phyloP scores from a whole-genome alignment of 805 yeast species.

The Kodamaea laetipori region DNA sequence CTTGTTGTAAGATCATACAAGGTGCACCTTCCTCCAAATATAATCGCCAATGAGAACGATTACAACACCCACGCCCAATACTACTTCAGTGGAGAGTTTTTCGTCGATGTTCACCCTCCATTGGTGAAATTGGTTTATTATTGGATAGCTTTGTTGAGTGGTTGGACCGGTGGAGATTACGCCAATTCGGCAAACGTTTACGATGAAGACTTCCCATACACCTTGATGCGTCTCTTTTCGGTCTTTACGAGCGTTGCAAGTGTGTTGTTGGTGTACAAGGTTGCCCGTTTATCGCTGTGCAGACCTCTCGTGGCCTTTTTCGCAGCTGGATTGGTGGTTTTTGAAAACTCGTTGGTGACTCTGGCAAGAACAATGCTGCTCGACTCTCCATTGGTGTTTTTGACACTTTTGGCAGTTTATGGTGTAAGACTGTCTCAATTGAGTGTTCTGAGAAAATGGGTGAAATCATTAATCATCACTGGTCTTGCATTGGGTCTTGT shows the following conservation, averaged over 20 bases:
- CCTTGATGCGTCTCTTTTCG: slow-evolving; percentile 50
- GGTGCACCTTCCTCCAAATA: not conserved
- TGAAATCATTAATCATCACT: slow-evolving; percentile 46
- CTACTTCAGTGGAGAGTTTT: slow-evolving; percentile 60
- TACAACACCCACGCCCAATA: slow-evolving; percentile 41
- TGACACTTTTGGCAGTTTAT: slow-evolving; percentile 50
- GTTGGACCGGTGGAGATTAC: slow-evolving; percentile 25
- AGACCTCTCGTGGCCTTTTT: slow-evolving; percentile 50
- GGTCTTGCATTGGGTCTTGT: slow-evolving; percentile 57
- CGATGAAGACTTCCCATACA: slow-evolving; percentile 44
- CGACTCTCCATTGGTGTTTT: slow-evolving; percentile 48
- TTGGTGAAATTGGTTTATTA: slow-evolving; percentile 61
- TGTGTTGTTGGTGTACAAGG: slow-evolving; percentile 53
- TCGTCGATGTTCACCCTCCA: slow-evolving; percentile 76
- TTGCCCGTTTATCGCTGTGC: slow-evolving; percentile 58
- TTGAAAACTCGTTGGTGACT: slow-evolving; percentile 68
- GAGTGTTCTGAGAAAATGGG: slow-evolving; percentile 57
- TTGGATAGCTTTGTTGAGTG: slow-evolving; percentile 45
- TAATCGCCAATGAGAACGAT: slow-evolving; percentile 43
- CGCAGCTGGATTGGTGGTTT: slow-evolving; percentile 52
- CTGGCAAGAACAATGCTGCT: slow-evolving; percentile 54
- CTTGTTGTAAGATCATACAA: not conserved
- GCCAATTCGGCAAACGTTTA: slow-evolving; percentile 22
- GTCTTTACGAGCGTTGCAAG: slow-evolving; percentile 56
- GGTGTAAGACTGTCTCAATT: slow-evolving; percentile 52